Conservation (phyloP, 495 filamentous ascomycete genomes). For the Astrothelium macrocarpum region DNA sequence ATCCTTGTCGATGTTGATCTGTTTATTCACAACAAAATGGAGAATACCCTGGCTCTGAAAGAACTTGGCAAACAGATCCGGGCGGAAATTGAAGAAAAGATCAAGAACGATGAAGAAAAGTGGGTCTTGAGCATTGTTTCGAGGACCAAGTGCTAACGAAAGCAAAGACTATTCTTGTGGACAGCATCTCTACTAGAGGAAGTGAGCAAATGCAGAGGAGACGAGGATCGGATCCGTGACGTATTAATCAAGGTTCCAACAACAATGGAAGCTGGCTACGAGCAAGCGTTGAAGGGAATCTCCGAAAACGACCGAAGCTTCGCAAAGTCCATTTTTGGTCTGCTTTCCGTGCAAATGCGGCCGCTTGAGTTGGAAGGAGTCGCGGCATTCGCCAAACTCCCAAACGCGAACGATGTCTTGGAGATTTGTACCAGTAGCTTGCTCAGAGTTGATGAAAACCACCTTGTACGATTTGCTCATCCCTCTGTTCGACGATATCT, state of each 20-base stretch:
- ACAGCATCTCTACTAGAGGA: background rate
- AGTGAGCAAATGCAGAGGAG: background rate
- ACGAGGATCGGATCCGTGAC: background rate
- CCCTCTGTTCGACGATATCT: background rate
- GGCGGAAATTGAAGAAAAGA: background rate
- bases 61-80: background rate
- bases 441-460: background rate
- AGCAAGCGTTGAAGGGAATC: background rate
- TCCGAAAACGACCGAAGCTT: background rate
- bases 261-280: background rate
- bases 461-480: background rate
- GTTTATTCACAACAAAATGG: background rate
- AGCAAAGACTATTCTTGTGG: background rate
- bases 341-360: background rate
- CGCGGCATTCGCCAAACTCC: background rate
- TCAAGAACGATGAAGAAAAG: background rate
- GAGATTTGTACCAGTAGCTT: background rate
- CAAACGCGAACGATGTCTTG: background rate
- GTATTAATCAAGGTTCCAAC: background rate
- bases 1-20: background rate
- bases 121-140: background rate
- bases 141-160: background rate
- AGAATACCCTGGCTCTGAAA: background rate
- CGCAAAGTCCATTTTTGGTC: background rate
- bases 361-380: background rate